Conservation (phyloP, 352 stramenopile genomes). For the Pythium monospermum region DNA sequence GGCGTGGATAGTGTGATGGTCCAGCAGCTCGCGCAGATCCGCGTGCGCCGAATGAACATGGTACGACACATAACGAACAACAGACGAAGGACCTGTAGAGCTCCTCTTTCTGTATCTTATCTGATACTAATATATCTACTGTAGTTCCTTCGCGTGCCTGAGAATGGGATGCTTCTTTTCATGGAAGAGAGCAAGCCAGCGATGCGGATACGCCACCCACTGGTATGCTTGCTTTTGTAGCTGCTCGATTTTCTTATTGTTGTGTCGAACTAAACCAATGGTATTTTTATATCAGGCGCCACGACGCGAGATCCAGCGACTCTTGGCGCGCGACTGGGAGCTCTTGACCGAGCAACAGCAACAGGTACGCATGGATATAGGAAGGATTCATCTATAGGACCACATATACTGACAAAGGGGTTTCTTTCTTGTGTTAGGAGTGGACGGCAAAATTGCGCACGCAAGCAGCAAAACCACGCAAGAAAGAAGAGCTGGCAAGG, state of each 20-base stretch:
- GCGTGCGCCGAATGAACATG: conserved; percentile 36
- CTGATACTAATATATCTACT: no score
- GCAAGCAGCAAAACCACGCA: not conserved
- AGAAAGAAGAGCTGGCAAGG: conserved; percentile 8
- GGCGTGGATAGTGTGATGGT: conserved; percentile 31
- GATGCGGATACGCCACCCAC: conserved; percentile 22
- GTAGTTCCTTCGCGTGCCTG: conserved; percentile 32
- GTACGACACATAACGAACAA: no score
- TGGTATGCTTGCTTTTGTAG: not conserved
- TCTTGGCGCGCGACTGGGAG: conserved; percentile 26
- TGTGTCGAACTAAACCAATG: not conserved
- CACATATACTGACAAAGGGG: not conserved
- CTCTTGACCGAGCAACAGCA: conserved; percentile 25
- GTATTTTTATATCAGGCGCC: conserved; percentile 14
- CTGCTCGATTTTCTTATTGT: not conserved
- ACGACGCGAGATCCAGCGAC: conserved; percentile 21
- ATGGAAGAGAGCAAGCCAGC: conserved; percentile 23
- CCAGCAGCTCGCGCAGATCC: conserved; percentile 41
- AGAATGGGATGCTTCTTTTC: conserved; percentile 32
- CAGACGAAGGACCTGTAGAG: no score
- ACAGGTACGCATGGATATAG: conserved; percentile 18
- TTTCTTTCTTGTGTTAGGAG: not conserved
- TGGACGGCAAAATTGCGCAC: conserved; percentile 7
- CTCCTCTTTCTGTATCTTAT: no score
- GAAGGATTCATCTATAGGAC: not conserved